Base-by-base conservation (phyloP, 1,284 basidiomycete species). In the Moesziomyces parantarcticus region DNA sequence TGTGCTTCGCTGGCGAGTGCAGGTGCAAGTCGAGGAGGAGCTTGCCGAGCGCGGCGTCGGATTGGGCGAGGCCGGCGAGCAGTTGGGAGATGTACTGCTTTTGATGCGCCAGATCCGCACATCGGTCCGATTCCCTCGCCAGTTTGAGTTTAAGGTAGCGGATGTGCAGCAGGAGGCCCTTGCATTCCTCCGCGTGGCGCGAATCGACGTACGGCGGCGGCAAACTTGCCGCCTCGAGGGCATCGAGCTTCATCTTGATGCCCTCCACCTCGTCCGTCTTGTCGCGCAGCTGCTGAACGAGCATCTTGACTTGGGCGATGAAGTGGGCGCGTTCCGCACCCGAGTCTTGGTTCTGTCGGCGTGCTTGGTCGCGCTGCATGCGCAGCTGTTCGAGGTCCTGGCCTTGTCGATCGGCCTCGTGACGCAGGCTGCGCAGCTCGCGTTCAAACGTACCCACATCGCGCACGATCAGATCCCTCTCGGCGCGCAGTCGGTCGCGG, bases 71-170 rank as follows among this genome's bases (percentile, higher is more conserved):
- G 6, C 70, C 70, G 34, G 64, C 49, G 10, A 73, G 58, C 1
- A 73, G 58, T 8, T 61, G 41, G 3, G 53, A 26, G 58, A 73
- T 73, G 55, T 79, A 81, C 23, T 59, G 50, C 50, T 99, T 99
- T 85, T 98, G 96, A 79, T 93, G 90, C 5, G 88, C 87, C 46
- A 98, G 86, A 74, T 91, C 90, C 57, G 87, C 87, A n/a, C 95
- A 88, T 85, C 96, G 89, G 1, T 88, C 87, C 22, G 90, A 89
- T 85, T 99, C 96, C 34, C 96, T 88, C 1, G 89, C 91, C 84
- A 91, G 95, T 81, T 93, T 93, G 48, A 92, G 91, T 84, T 98
- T 96, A 70, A 98, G 88, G 84, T 97, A 97, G 49, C 88, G 88
- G 70, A 97, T 94, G 83, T 97, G 92, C 4, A 92, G 88, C 59